Evolutionary conservation across 805 yeast species (phyloP).

Genomic region (Zygosaccharomyces bailii): DNA sequence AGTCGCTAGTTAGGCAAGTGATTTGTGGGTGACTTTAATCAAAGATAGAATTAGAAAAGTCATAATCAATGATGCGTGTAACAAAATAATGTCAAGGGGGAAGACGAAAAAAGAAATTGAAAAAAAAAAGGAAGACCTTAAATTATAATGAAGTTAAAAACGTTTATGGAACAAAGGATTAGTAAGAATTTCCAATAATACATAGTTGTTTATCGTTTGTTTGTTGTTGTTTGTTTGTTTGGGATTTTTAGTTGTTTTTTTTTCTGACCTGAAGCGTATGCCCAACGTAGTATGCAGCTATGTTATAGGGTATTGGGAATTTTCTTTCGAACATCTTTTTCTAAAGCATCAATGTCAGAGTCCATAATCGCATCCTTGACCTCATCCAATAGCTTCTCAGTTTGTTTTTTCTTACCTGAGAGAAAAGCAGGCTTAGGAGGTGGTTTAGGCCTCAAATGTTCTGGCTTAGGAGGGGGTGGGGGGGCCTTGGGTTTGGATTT

Average conservation of each 20-base stretch:
- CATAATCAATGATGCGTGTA: constrained; percentile 1
- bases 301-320: constrained; percentile 55
- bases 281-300: not conserved
- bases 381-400: constrained; percentile 1
- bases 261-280: not conserved
- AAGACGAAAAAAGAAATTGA: too few species aligned
- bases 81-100: not conserved
- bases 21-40: too few species aligned
- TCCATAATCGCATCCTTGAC: constrained; percentile 38
- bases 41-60: too few species aligned
- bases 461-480: constrained; percentile 60
- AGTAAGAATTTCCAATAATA: not conserved
- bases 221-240: too few species aligned
- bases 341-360: constrained; percentile 51
- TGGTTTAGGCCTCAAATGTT: constrained; percentile 27
- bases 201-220: not conserved
- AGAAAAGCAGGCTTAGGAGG: constrained; percentile 51
- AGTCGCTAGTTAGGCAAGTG: not conserved
- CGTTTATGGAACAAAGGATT: not conserved
- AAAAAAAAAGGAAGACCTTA: not conserved
- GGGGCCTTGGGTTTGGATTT: constrained; percentile 16
- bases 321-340: constrained; percentile 51
- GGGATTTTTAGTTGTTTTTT: too few species aligned
- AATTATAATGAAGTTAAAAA: not conserved
- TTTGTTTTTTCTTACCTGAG: constrained; percentile 27